These are phyloP conservation scores for Ochromonas danica DNA, from an alignment of 108 stramenopile genomes.

Conservation along the genomic window DNA sequence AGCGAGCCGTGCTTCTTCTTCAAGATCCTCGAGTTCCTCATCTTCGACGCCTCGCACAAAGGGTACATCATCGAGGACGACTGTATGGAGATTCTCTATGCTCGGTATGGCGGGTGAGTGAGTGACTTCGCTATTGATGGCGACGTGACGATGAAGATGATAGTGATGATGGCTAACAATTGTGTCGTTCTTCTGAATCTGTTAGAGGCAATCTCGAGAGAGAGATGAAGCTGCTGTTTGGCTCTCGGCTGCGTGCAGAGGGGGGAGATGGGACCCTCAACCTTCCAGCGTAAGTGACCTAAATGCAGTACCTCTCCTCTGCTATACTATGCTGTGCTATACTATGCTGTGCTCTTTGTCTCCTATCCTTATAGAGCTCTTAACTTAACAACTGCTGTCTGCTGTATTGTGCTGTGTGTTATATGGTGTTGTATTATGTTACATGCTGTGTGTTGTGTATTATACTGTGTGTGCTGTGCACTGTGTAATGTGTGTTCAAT, in stretches of 20 bases:
- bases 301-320: too few species aligned
- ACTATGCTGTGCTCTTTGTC: too few species aligned
- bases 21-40: constrained; percentile 22
- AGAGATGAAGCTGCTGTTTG: constrained; percentile 32
- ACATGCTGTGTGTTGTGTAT: too few species aligned
- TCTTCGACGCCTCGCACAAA: constrained; percentile 11
- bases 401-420: too few species aligned
- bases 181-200: background rate
- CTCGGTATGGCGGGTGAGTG: constrained; percentile 31
- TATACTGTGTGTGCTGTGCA: too few species aligned
- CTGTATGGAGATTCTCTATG: constrained; percentile 37
- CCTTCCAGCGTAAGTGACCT: background rate
- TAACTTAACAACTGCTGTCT: too few species aligned
- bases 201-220: constrained; percentile 3
- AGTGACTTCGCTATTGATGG: background rate
- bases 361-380: too few species aligned
- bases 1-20: constrained; percentile 28
- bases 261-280: constrained; percentile 29
- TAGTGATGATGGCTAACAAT: background rate
- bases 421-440: too few species aligned
- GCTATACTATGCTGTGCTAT: too few species aligned
- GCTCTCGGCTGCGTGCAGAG: background rate
- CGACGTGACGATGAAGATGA: background rate
- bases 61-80: constrained; percentile 37
- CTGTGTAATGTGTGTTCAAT: too few species aligned